Evolutionary conservation across 2,329 filamentous ascomycete genomes (phyloP).

Genomic region (Trichoderma sp.): DNA sequence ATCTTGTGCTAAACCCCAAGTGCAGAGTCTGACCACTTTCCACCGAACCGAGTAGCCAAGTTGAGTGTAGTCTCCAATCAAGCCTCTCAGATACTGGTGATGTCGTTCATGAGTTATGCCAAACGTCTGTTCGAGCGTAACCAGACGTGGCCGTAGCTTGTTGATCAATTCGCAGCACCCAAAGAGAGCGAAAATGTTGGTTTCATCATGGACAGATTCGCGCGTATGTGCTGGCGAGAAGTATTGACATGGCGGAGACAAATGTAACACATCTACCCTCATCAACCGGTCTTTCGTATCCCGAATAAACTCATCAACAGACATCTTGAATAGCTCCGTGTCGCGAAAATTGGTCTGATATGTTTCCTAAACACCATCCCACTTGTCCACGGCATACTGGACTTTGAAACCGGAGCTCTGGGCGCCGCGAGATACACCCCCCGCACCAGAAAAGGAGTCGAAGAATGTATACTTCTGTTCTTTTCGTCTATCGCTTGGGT

Average conservation of each 20-base stretch:
- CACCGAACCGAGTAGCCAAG: slow-evolving; percentile 69
- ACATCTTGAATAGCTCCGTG: slow-evolving; percentile 46
- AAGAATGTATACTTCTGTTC: slow-evolving; percentile 62
- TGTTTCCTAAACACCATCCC: slow-evolving; percentile 53
- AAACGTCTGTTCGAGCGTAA: slow-evolving; percentile 77
- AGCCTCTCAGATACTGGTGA: slow-evolving; percentile 52
- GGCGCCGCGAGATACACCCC: slow-evolving; percentile 68
- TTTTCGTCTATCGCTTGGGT: neutral
- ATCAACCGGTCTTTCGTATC: slow-evolving; percentile 29
- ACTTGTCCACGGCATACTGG: slow-evolving; percentile 63
- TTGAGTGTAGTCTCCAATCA: slow-evolving; percentile 64
- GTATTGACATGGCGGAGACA: slow-evolving; percentile 75
- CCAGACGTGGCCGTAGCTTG: slow-evolving; percentile 60
- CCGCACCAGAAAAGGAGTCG: slow-evolving; percentile 72
- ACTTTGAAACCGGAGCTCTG: slow-evolving; percentile 55
- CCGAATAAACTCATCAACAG: slow-evolving; percentile 50
- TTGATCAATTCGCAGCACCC: slow-evolving; percentile 55
- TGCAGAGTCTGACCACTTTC: slow-evolving; percentile 54
- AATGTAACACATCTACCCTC: slow-evolving; percentile 66
- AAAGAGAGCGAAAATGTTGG: slow-evolving; percentile 61
- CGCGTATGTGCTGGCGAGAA: slow-evolving; percentile 71
- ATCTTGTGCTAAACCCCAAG: slow-evolving; percentile 51
- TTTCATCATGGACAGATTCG: slow-evolving; percentile 66
- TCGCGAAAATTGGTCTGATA: slow-evolving; percentile 59
- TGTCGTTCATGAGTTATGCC: slow-evolving; percentile 59